phyloP scores from a whole-genome alignment of 2,329 filamentous ascomycete genomes.

The Cadophora malorum region DNA sequence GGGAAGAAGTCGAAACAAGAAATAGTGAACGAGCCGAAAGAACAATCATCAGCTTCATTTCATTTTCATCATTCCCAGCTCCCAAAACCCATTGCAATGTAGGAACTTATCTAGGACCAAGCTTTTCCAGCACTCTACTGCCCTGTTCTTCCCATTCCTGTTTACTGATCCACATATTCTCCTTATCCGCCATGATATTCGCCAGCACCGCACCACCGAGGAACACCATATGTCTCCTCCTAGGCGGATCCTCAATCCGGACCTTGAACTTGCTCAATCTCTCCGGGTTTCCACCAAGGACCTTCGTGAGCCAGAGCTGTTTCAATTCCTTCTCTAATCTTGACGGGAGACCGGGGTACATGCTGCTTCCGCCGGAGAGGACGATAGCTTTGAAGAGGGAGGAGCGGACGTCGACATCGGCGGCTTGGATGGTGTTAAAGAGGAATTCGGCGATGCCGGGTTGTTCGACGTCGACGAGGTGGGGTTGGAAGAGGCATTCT shows the following conservation, averaged over 20 bases:
- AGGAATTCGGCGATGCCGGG: constrained; percentile 96
- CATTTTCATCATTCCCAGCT: constrained; percentile 15
- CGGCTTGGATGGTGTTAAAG: constrained; percentile 97
- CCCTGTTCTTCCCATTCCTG: constrained; percentile 97
- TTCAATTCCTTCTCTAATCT: constrained; percentile 98
- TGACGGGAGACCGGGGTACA: constrained; percentile 96
- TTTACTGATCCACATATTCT: constrained; percentile 87
- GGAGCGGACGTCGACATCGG: constrained; percentile 92
- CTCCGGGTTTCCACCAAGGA: constrained; percentile 90
- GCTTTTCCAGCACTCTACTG: constrained; percentile 81
- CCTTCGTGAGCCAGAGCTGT: constrained; percentile 95
- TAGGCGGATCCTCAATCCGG: constrained; percentile 94
- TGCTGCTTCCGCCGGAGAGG: constrained; percentile 94
- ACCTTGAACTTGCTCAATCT: constrained; percentile 99
- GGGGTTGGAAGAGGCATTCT: constrained; percentile 97
- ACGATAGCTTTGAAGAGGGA: constrained; percentile 98
- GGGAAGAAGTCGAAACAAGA: neutral
- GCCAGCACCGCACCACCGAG: constrained; percentile 93
- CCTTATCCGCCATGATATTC: constrained; percentile 99
- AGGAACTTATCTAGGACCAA: constrained; percentile 75
- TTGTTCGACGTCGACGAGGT: constrained; percentile 96
- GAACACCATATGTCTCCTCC: constrained; percentile 99
- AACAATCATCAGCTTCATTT: constrained; percentile 17
- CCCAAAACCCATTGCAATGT: neutral
- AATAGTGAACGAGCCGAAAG: neutral